These are phyloP conservation scores for Artemisia annua DNA, from an alignment of 129 eudicot species.

Conservation along the genomic window DNA sequence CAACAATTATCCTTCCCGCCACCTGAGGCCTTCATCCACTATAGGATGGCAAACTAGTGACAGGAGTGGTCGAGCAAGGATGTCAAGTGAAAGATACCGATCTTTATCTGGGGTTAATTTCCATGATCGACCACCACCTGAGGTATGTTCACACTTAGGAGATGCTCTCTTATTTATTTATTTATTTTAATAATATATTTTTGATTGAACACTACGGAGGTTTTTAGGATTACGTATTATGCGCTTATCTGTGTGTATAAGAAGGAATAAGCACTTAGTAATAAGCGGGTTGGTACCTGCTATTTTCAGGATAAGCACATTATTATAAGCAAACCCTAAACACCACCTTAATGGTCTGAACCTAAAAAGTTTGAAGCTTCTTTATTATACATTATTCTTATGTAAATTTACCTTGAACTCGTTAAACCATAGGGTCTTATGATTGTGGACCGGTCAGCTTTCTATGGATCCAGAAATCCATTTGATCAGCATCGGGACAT, in stretches of 20 bases:
- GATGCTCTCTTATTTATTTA: no score
- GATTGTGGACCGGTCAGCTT: conserved; percentile 49
- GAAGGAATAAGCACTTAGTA: no score
- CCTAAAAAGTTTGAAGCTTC: background rate
- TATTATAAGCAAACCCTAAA: no score
- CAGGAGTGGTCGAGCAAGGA: conserved; percentile 29
- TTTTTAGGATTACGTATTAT: background rate
- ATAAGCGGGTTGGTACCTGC: no score
- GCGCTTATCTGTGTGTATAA: no score
- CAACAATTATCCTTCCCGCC: conserved; percentile 53
- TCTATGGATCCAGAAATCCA: conserved; percentile 55
- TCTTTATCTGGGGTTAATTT: conserved; percentile 37
- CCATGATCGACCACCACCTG: conserved; percentile 47
- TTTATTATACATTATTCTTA: background rate
- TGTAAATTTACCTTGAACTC: background rate
- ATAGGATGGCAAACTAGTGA: no score
- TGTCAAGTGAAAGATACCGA: conserved; percentile 49
- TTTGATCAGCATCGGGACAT: conserved; percentile 75
- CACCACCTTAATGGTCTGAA: no score
- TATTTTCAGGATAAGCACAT: no score
- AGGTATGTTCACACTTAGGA: conserved; percentile 35
- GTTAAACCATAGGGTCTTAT: conserved; percentile 51
- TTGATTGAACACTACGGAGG: background rate
- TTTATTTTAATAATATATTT: no score
- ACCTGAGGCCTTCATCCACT: conserved; percentile 44